A percentile compares a stretch with the other conserved stretches of the same genome.
phyloP scores from a whole-genome alignment of 192 early-diverging fungal genomes.

The Coemansia reversa region DNA sequence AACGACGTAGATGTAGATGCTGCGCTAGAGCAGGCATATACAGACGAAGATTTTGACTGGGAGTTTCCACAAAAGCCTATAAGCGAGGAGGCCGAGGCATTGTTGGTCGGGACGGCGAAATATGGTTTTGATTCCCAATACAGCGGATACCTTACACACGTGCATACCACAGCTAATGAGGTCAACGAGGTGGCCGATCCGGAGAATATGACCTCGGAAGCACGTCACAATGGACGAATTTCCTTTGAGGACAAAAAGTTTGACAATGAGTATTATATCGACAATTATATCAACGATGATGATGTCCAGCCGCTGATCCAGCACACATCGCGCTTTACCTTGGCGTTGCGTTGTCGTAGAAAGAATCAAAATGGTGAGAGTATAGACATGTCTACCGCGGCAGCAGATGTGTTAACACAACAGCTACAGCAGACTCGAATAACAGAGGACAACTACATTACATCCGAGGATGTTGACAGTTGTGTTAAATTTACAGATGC shows the following conservation, averaged over 20 bases:
- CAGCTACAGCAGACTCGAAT: conserved; percentile 1
- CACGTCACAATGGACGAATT: conserved; percentile 63
- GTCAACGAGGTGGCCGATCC: conserved; percentile 62
- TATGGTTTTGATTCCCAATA: conserved; percentile 95
- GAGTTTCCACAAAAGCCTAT: conserved; percentile 72
- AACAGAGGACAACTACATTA: conserved; percentile 14
- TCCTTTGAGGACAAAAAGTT: conserved; percentile 81
- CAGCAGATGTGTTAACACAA: background rate
- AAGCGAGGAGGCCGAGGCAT: conserved; percentile 29
- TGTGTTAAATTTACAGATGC: conserved; percentile 60
- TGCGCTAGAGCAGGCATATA: conserved; percentile 2
- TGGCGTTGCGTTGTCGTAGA: conserved; percentile 39
- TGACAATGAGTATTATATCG: conserved; percentile 90
- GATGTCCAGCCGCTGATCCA: conserved; percentile 77
- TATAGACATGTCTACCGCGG: background rate
- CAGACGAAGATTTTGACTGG: conserved; percentile 78
- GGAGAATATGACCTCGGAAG: conserved; percentile 45
- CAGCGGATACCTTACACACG: conserved; percentile 71
- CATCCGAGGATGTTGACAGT: background rate
- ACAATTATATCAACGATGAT: conserved; percentile 82
- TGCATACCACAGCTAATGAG: conserved; percentile 71
- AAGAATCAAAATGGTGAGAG: background rate
- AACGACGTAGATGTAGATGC: conserved; percentile 11
- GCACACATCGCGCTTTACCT: conserved; percentile 69
- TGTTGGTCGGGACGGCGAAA: conserved; percentile 28